These are phyloP conservation scores for Monosporascus sp. DNA, from an alignment of 2,329 filamentous ascomycete species.

Conservation along the genomic window DNA sequence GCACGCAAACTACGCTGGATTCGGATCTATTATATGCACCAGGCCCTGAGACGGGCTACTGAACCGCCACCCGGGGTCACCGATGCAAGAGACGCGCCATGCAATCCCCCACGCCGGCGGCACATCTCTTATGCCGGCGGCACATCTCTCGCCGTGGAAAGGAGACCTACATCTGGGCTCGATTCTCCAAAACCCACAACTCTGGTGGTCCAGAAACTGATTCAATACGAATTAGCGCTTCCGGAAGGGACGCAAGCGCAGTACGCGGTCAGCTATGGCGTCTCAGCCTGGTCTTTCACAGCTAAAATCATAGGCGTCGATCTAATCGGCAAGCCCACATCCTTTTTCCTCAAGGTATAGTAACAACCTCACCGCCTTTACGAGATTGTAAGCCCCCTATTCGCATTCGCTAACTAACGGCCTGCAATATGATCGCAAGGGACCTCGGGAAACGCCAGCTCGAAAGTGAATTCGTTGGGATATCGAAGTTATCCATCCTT, in stretches of 20 bases:
- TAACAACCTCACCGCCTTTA: too few relatives aligned
- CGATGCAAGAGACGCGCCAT: conserved; percentile 50
- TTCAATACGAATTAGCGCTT: not conserved
- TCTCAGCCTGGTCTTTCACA: conserved; percentile 7
- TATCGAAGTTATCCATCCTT: conserved; percentile 4
- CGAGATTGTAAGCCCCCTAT: too few relatives aligned
- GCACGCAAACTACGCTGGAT: conserved; percentile 76
- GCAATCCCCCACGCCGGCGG: conserved; percentile 46
- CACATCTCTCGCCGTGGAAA: conserved; percentile 42
- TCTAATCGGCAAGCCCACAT: not conserved
- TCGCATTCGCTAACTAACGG: too few relatives aligned
- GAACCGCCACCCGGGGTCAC: conserved; percentile 56
- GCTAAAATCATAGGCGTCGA: conserved; percentile 7
- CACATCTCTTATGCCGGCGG: conserved; percentile 36
- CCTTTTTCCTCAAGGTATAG: conserved; percentile 6
- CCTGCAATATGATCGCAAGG: conserved; percentile 7
- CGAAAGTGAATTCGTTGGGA: conserved; percentile 8
- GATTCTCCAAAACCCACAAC: conserved; percentile 21
- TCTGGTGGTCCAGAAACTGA: too few relatives aligned
- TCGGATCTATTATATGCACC: conserved; percentile 66
- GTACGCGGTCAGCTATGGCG: conserved; percentile 2
- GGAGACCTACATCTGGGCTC: conserved; percentile 23
- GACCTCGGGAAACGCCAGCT: conserved; percentile 7
- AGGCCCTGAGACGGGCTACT: conserved; percentile 64
- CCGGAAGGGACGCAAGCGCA: conserved; percentile 1